Base-by-base conservation (phyloP, 192 early-diverging fungal genomes). In the Umbelopsis isabellina region DNA sequence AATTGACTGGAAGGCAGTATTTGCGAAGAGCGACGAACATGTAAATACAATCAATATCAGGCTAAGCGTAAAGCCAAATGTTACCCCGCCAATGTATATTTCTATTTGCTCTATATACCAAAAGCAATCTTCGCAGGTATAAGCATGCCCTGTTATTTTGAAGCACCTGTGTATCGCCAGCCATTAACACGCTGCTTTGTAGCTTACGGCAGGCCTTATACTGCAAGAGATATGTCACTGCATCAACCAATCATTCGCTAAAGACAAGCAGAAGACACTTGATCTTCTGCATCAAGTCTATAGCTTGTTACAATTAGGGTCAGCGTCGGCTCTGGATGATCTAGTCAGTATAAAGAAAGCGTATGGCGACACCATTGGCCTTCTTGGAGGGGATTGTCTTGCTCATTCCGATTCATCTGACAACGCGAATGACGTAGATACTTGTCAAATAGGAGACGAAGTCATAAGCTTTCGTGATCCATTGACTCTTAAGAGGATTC, bases 211-310 rank as follows among this genome's bases (percentile, higher is more conserved):
- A 13, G 55, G 55, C 30, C 55, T 61, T 25, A 61, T 61, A 11
- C 27, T 61, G 30, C 55, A 61, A 61, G 55, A 61, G 7, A 35
- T 61, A n/a, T 61, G 55, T 16, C 55, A 61, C 25, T 61, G 55
- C 55, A 61, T 61, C 25, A 61, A 61, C 30, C 55, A 61, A 30
- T 61, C 55, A 16, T 61, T 27, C 25, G 55, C 55, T 5, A 61
- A 61, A 35, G 15, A 61, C 5, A 61, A 61, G 13, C 27, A 61
- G 12, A 18, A 18, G 4, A 61, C 55, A 15, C 25, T 61, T 25
- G 21, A 27, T 35, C 27, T 18, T 33, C 25, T 61, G 27, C 27
- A 22, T 16, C 18, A 4, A 18, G 15, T 61, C 0, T 61, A 61
- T 25, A 16, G 10, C 25, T 16, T 35, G 27, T 35, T 61, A 16